Percentiles rank a stretch among this genome's conserved stretches.
These are phyloP conservation scores for Huntiella decipiens DNA, from an alignment of 2,329 filamentous ascomycete genomes.

Conservation along the genomic window DNA sequence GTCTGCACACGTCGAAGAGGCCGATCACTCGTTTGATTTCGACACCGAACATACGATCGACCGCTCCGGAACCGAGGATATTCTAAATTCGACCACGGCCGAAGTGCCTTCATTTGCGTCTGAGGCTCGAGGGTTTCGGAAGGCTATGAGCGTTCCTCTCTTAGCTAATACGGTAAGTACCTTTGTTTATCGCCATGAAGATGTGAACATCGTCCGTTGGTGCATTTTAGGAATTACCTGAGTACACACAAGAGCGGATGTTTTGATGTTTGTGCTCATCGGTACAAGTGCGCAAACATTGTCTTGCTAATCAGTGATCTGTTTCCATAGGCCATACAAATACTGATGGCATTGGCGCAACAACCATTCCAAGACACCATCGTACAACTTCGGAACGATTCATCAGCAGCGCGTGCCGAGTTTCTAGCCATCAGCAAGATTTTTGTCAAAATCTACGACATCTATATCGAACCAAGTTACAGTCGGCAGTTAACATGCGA, in stretches of 20 bases:
- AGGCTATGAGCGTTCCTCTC: constrained; percentile 21
- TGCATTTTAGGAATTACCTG: not conserved
- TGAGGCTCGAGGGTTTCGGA: constrained; percentile 22
- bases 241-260: not conserved
- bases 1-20: not conserved
- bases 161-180: constrained; percentile 24
- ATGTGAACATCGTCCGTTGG: too few relatives aligned
- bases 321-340: constrained; percentile 18
- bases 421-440: constrained; percentile 19
- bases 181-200: not conserved
- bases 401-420: constrained; percentile 19
- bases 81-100: constrained; percentile 15
- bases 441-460: constrained; percentile 17
- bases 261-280: not conserved
- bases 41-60: constrained; percentile 19
- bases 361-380: constrained; percentile 17
- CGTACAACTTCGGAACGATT: constrained; percentile 15
- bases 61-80: constrained; percentile 16
- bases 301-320: constrained; percentile 1
- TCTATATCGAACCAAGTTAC: constrained; percentile 18
- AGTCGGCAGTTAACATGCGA: constrained; percentile 18
- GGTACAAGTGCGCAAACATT: not conserved
- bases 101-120: constrained; percentile 16
- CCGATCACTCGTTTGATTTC: constrained; percentile 14
- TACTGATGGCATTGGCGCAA: constrained; percentile 20